Evolutionary conservation across 2,329 filamentous ascomycete genomes (phyloP).

Genomic region (Shiraia sp.): DNA sequence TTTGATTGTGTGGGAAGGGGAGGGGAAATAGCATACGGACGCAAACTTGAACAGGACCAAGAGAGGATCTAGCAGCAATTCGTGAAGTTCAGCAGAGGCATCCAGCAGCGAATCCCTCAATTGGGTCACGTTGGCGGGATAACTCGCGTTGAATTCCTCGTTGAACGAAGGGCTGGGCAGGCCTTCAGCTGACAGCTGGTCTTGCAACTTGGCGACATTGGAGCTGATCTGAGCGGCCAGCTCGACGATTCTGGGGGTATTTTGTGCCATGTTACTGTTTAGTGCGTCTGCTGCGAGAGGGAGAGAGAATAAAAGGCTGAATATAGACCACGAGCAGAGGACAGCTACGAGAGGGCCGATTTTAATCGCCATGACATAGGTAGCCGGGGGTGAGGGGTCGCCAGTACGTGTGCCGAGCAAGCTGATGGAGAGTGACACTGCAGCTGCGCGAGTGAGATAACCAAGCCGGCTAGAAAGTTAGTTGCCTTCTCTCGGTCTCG

Average conservation of each 20-base stretch:
- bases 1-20: no score
- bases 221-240: constrained; percentile 16
- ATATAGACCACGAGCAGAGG: constrained; percentile 9
- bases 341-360: constrained; percentile 6
- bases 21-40: no score
- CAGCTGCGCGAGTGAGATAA: no score
- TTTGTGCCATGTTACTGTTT: constrained; percentile 7
- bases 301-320: constrained; percentile 4
- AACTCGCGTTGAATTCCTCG: constrained; percentile 5
- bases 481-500: no score
- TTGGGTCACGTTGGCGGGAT: constrained; percentile 7
- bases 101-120: constrained; percentile 14
- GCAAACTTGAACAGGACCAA: constrained; percentile 13
- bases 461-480: no score
- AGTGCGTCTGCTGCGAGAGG: background rate
- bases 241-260: constrained; percentile 15
- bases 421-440: no score
- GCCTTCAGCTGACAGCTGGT: constrained; percentile 14
- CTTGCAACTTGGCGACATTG: constrained; percentile 12
- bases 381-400: no score
- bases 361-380: no score
- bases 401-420: no score
- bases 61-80: constrained; percentile 16
- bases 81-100: constrained; percentile 18
- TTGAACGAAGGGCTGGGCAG: constrained; percentile 13